Base-by-base conservation (phyloP, 2,329 filamentous ascomycete genomes). In the Trichoderma atroviride region DNA sequence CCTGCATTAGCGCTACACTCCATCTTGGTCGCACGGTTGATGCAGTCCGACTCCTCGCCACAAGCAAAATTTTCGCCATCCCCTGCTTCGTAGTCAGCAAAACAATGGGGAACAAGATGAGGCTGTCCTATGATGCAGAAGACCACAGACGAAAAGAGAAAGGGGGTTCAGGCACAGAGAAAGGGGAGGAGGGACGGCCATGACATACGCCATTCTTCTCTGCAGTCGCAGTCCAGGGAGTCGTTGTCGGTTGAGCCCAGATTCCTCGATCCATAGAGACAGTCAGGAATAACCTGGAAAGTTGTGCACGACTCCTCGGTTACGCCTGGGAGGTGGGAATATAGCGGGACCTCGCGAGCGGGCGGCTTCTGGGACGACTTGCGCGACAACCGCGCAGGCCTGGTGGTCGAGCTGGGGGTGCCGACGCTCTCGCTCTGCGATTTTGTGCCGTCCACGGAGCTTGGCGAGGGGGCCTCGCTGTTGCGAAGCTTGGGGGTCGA, bases 21-120 rank as follows among this genome's bases (percentile, higher is more conserved):
- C 88, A 98, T 97, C 81, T 97, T 98, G 70, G 95, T 98, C 69
- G 93, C 92, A 76, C 96, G 92, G 80, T 99, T 99, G 85, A 99
- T 99, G 81, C 96, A 99, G 80, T 98, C 95, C 19, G 94, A 97
- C 80, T 97, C 93, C 76, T 97, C 94, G 73, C 93, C 95, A 79
- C 96, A 99, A 61, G 96, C 94, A 81, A 91, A 81, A 79, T 99
- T 99, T 72, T 82, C 79, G 72, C 87, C 86, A 78, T 88, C 82
- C 43, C 81, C 89, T 91, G 76, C 24, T 59, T 63, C 53, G 27
- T 37, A 29, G 69, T 71, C 74, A 64, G 59, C 37, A 56, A 58
- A 61, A 35, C 4, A 43, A 40, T 13, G 13, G n/a, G 33, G 33
- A 5, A 35, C 4, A 50, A 47, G 3, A 35, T 33, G 7, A 47